These are phyloP conservation scores for Alternaria novae-zelandiae DNA, from an alignment of 2,329 filamentous ascomycete species.

Conservation along the genomic window DNA sequence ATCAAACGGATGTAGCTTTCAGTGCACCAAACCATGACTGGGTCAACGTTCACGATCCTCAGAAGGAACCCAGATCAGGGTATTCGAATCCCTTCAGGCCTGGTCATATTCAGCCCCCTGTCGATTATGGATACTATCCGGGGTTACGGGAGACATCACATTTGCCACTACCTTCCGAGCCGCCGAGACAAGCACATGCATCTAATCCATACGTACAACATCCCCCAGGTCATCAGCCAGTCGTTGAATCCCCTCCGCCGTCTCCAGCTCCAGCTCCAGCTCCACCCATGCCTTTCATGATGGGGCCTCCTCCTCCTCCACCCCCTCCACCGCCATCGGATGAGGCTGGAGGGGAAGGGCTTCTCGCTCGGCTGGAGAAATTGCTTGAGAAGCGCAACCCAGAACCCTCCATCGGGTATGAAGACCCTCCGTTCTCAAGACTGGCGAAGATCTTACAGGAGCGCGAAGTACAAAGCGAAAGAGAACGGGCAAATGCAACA, in stretches of 20 bases:
- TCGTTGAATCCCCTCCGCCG: not conserved
- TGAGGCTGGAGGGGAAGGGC: too few species aligned
- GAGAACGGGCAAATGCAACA: constrained; percentile 3
- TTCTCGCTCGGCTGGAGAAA: not conserved
- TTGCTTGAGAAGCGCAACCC: not conserved
- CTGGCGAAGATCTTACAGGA: constrained; percentile 16
- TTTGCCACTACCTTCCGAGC: not conserved
- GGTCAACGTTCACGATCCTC: too few species aligned
- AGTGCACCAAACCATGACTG: too few species aligned
- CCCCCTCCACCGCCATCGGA: not conserved
- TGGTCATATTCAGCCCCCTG: not conserved
- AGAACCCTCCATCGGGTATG: not conserved
- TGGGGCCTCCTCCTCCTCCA: not conserved
- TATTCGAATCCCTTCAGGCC: not conserved
- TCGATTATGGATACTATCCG: not conserved
- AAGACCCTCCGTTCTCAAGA: constrained; percentile 8
- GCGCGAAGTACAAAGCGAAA: not conserved
- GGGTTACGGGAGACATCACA: too few species aligned
- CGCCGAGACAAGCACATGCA: not conserved
- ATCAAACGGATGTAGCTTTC: too few species aligned
- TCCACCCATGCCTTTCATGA: not conserved
- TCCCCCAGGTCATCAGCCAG: not conserved
- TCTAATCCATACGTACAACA: not conserved
- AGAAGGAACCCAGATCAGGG: too few species aligned
- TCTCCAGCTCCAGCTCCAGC: too few species aligned